A percentile compares a stretch with the other conserved stretches of the same genome.
Evolutionary conservation across 805 yeast species (phyloP).

Genomic region (Debaryomyces maramus): DNA sequence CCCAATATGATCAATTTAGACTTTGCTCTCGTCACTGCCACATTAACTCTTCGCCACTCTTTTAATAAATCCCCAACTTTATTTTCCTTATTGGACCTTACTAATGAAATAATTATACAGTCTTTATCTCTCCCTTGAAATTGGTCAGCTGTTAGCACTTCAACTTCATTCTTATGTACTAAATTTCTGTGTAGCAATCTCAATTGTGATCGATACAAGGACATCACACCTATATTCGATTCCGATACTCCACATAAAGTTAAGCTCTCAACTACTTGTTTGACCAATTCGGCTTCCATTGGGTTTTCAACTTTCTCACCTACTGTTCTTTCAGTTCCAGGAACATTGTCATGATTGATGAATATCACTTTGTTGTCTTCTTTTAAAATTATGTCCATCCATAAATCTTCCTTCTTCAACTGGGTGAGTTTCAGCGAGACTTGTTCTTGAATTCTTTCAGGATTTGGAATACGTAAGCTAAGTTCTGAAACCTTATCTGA

Average conservation of each 20-base stretch:
- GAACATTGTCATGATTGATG: slow-evolving; percentile 71
- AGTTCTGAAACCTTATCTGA: slow-evolving; percentile 60
- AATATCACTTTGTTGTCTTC: slow-evolving; percentile 67
- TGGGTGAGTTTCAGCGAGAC: not conserved
- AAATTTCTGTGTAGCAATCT: slow-evolving; percentile 34
- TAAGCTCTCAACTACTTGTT: slow-evolving; percentile 61
- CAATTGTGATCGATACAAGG: slow-evolving; percentile 80
- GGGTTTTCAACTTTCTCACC: slow-evolving; percentile 75
- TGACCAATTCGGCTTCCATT: slow-evolving; percentile 66
- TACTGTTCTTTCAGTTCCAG: slow-evolving; percentile 52
- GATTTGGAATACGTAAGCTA: slow-evolving; percentile 48
- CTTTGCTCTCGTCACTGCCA: slow-evolving; percentile 89
- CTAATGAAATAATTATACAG: slow-evolving; percentile 85
- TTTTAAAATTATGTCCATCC: slow-evolving; percentile 61
- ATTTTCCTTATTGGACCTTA: slow-evolving; percentile 67
- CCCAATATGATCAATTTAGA: slow-evolving; percentile 84
- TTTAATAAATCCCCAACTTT: slow-evolving; percentile 74
- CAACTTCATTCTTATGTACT: slow-evolving; percentile 48
- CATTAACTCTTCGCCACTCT: slow-evolving; percentile 93
- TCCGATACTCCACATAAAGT: slow-evolving; percentile 58
- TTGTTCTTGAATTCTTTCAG: slow-evolving; percentile 22
- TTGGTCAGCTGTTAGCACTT: slow-evolving; percentile 89
- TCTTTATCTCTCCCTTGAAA: slow-evolving; percentile 96
- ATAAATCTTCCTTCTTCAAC: slow-evolving; percentile 21
- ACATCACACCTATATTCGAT: slow-evolving; percentile 77